Percentiles rank a stretch among this genome's conserved stretches.
Conservation (phyloP, 352 stramenopile species). For the Blastocystis sp. region DNA sequence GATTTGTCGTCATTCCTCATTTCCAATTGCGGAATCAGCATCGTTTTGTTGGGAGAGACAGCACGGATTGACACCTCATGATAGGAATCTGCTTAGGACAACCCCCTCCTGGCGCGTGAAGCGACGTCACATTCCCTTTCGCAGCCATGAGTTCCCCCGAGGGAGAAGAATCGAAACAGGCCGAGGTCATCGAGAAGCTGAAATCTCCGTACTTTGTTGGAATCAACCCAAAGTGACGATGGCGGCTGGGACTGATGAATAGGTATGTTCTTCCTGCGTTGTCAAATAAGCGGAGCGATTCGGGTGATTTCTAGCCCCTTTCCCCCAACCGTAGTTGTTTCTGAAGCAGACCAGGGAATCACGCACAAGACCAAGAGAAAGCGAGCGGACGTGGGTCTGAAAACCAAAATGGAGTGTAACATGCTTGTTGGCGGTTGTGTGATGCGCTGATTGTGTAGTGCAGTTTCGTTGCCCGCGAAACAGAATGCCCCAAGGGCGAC, state of each 20-base stretch:
- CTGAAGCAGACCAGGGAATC: background rate
- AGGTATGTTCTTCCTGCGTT: conserved; percentile 64
- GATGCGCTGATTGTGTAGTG: conserved; percentile 71
- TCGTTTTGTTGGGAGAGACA: background rate
- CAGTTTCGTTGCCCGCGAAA: conserved; percentile 76
- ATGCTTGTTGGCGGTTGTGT: background rate
- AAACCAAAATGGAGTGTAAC: conserved; percentile 38
- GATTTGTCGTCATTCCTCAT: too few relatives aligned
- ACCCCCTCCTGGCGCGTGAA: background rate
- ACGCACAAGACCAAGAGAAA: conserved; percentile 64
- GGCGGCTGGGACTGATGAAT: background rate
- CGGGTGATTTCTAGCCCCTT: conserved; percentile 6
- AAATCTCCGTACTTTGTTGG: conserved; percentile 62
- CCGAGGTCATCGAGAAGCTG: conserved; percentile 34
- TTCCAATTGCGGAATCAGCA: background rate
- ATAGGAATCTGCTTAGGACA: background rate
- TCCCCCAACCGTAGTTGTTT: background rate
- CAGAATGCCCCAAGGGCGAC: conserved; percentile 78
- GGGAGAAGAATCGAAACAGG: conserved; percentile 6
- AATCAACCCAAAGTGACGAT: conserved; percentile 66
- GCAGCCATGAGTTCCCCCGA: background rate
- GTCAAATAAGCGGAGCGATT: conserved; percentile 16
- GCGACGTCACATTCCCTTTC: background rate
- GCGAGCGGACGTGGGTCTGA: conserved; percentile 53
- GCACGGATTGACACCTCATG: background rate